Evolutionary conservation across 106 monocot species (phyloP), one percentile per base, ranked within the genome.

Genomic region (Amphibolis antarctica): DNA sequence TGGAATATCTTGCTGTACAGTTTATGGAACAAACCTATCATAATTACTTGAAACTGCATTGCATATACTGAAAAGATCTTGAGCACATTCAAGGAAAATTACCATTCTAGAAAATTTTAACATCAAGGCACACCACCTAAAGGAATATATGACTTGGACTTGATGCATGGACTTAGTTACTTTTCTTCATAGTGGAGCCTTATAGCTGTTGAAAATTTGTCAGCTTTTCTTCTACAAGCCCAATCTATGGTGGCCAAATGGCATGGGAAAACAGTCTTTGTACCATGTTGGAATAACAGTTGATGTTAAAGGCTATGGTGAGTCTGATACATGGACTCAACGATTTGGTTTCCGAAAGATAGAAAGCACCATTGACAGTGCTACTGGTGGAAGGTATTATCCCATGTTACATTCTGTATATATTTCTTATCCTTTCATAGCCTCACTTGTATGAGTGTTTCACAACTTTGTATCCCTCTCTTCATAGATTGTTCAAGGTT

Each of bases 201-300:
- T 19, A 14, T 4, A n/a, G 3, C 43, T 60, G 12, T 42, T 60
- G 43, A 36, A 26, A 68, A 28, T 15, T 71, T 78, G 62, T 19
- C 67, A 98, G 96, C 64, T 87, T 22, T 96, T 98, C 74, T 98
- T 96, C 66, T 90, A 96, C 52, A 90, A 90, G 68, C 96, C 96
- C 21, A 82, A 84, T 46, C 76, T 96, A 58, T 96, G 89, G 96
- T 96, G 96, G 96, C 96, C 96, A 48, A 96, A 96, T 85, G 96
- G 96, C 28, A 96, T 90, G 96, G 96, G 96, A 12, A 74, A 84
- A 42, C 96, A 96, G 45, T 82, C 75, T 25, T 51, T 96, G 59
- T 96, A 96, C 60, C 76, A 90, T 90, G 86, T 96, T 45, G 76
- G 55, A 56, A 75, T 96, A 67, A 69, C 62, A 63, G 75, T 90